Evolutionary conservation across 148 eudicot species (phyloP), one percentile per base, ranked within the genome.

Genomic region (Polygonum maritimum): DNA sequence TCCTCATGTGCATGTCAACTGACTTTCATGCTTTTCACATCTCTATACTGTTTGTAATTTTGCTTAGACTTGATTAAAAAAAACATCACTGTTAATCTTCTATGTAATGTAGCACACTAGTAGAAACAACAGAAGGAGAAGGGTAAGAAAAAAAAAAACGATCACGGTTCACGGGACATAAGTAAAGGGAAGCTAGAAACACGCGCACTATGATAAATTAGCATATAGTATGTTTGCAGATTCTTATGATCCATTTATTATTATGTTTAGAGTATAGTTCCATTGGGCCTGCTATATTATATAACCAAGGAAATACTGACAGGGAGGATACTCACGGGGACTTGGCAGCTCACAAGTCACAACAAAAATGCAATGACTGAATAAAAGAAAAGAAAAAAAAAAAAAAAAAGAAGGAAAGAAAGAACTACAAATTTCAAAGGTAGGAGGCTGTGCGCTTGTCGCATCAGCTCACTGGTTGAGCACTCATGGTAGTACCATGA

Each of bases 301-400:
- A 31, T 58, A 58, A 10, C 67, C 67, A 31, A 62, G 69, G 3
- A 62, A 31, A 62, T 62, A 62, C 38, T 62, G 69, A 62, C 69
- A 62, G 69, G 69, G 10, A 54, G 69, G 69, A 62, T 62, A 62
- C 69, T 62, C 69, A 62, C 69, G 69, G 69, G 69, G 15, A 31
- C 38, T 62, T 62, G 36, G 10, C 69, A 62, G 31, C 39, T 35
- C 33, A 62, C 69, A 31, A 62, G 16, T 51, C 15, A 51, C 57
- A 51, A 51, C 57, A 51, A 51, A 51, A 51, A 51, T n/a, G 57
- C 57, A 51, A 16, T 16, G 19, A 6, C 19, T 3, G 16, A 49
- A 49, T 51, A 51, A 62, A n/a, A n/a, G n/a, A n/a, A n/a, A n/a
- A n/a, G 26, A 26, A 22, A 9, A 3, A 21, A 22, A 3, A 62